Conservation (phyloP, 1,284 basidiomycete species). For the Hymenochaete sp. region DNA sequence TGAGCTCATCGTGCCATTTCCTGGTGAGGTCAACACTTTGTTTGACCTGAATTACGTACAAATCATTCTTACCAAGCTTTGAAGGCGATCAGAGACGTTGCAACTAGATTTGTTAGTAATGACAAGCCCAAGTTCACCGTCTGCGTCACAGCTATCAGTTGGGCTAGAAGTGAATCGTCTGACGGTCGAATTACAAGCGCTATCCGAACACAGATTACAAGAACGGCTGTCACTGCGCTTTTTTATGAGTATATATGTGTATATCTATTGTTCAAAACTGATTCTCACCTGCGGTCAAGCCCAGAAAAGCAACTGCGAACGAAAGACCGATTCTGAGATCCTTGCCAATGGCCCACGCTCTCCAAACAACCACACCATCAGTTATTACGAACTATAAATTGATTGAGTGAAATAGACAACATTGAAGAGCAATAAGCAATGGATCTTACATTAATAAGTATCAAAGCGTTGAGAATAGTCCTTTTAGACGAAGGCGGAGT, state of each 20-base stretch:
- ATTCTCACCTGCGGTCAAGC: no score
- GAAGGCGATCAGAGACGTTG: slow-evolving; percentile 3
- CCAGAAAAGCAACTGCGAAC: no score
- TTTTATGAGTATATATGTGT: no score
- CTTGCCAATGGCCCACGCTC: slow-evolving; percentile 5
- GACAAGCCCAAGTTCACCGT: slow-evolving; percentile 2
- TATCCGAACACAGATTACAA: no score
- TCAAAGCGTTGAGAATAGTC: no score
- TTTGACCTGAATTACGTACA: background rate
- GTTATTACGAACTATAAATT: background rate
- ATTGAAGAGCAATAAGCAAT: background rate
- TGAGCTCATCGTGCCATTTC: background rate
- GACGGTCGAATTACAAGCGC: no score
- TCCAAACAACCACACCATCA: slow-evolving; percentile 9
- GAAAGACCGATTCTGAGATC: background rate
- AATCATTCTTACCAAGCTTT: slow-evolving; percentile 1
- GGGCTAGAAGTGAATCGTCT: background rate
- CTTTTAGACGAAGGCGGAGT: no score
- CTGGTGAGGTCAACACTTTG: background rate
- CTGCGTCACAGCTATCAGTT: slow-evolving; percentile 1
- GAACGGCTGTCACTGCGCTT: no score
- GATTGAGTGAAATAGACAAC: background rate
- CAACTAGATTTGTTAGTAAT: slow-evolving; percentile 4
- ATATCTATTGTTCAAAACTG: no score
- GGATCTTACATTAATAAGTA: no score